Evolutionary conservation across 108 stramenopile species (phyloP).

Genomic region (Epithemia pelagica): DNA sequence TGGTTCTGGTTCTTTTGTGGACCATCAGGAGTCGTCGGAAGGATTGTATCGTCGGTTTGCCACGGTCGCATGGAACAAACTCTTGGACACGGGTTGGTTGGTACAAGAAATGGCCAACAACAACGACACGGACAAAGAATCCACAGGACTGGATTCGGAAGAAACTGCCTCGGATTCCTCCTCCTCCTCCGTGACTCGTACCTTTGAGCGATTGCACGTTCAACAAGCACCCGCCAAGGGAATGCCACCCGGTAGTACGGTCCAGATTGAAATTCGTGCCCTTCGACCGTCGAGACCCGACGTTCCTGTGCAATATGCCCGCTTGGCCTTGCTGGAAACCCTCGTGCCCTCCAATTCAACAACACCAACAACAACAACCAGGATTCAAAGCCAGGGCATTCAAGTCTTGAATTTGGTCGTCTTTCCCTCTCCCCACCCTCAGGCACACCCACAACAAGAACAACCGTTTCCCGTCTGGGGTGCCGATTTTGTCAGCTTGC

Average conservation of each 20-base stretch:
- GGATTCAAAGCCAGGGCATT: conserved; percentile 18
- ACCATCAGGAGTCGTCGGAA: too few relatives aligned
- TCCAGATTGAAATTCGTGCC: conserved; percentile 26
- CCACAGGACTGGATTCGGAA: too few relatives aligned
- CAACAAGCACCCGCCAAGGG: conserved; percentile 34
- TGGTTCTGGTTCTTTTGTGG: too few relatives aligned
- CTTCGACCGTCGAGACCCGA: conserved; percentile 5
- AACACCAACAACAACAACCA: conserved; percentile 8
- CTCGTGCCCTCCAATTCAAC: conserved; percentile 6
- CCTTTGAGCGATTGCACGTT: not conserved
- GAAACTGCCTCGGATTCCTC: too few relatives aligned
- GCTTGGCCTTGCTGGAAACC: conserved; percentile 68
- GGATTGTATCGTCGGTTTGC: conserved; percentile 50
- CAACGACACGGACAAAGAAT: not conserved
- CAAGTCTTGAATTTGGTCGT: conserved; percentile 78
- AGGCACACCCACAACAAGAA: too few relatives aligned
- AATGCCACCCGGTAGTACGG: conserved; percentile 19
- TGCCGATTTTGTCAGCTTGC: conserved; percentile 72
- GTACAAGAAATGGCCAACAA: not conserved
- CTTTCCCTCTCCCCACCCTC: conserved; percentile 31
- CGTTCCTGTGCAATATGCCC: conserved; percentile 27
- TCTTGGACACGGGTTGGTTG: conserved; percentile 14
- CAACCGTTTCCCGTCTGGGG: conserved; percentile 51
- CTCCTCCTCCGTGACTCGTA: not conserved
- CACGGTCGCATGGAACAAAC: conserved; percentile 38